Conservation (phyloP, 1,284 basidiomycete genomes). For the Ganoderma meredithae region DNA sequence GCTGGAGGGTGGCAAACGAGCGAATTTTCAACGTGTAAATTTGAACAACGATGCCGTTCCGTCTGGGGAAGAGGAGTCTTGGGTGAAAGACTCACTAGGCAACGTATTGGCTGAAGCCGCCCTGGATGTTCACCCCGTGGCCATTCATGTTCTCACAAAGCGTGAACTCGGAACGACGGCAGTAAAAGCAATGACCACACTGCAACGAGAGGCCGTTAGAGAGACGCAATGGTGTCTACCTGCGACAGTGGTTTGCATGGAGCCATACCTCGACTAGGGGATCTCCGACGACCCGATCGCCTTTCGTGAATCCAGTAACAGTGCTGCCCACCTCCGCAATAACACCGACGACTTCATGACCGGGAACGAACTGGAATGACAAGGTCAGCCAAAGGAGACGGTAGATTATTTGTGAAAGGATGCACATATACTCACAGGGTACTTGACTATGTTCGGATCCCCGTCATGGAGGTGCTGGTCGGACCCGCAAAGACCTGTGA, state of each 20-base stretch:
- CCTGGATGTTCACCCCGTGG: conserved; percentile 72
- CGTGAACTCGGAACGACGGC: conserved; percentile 74
- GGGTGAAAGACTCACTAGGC: conserved; percentile 56
- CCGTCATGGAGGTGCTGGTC: background rate
- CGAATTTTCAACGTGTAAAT: too few species aligned
- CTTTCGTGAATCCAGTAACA: conserved; percentile 71
- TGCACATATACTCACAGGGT: conserved; percentile 7
- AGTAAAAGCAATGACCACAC: conserved; percentile 86
- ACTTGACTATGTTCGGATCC: background rate
- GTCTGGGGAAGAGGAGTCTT: too few species aligned
- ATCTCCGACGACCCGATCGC: conserved; percentile 84
- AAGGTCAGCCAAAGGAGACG: background rate
- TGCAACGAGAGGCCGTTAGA: conserved; percentile 37
- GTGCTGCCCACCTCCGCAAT: conserved; percentile 75
- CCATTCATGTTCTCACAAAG: conserved; percentile 83
- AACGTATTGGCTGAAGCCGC: conserved; percentile 89
- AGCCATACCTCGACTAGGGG: conserved; percentile 60
- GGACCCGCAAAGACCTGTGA: background rate
- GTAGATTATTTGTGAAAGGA: background rate
- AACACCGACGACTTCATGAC: conserved; percentile 81
- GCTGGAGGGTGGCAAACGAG: conserved; percentile 41
- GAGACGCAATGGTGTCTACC: conserved; percentile 3
- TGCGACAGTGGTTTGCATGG: background rate
- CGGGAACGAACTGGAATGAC: conserved; percentile 67
- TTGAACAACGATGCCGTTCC: background rate